Percentiles rank a stretch among this genome's conserved stretches.
phyloP scores from a whole-genome alignment of 768 basidiomycete genomes.

The Panaeolus cyanescens region DNA sequence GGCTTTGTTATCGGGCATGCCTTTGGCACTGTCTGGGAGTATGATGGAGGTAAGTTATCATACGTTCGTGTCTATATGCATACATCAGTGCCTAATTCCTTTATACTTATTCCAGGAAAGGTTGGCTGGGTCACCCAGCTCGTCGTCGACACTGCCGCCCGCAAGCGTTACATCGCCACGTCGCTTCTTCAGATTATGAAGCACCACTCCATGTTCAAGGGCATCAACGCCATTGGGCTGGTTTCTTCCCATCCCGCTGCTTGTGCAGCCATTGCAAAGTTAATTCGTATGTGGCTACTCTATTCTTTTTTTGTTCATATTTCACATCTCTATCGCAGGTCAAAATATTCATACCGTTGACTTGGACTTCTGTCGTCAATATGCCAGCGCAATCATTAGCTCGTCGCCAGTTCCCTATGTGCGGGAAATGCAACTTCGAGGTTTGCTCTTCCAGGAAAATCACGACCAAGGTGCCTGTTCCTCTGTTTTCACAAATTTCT shows the following conservation, averaged over 20 bases:
- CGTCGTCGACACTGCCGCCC: constrained; percentile 24
- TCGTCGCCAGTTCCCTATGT: constrained; percentile 25
- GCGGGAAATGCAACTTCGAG: constrained; percentile 18
- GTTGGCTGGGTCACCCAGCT: constrained; percentile 38
- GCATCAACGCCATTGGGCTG: constrained; percentile 27
- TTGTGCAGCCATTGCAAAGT: constrained; percentile 26
- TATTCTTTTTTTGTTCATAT: neutral
- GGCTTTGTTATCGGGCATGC: constrained; percentile 28
- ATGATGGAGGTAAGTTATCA: constrained; percentile 17
- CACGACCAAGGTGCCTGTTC: constrained; percentile 20
- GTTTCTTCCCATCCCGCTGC: constrained; percentile 34
- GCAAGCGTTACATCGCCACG: constrained; percentile 30
- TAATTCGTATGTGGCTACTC: constrained; percentile 21
- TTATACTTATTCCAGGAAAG: constrained; percentile 10
- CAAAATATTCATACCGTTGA: constrained; percentile 2
- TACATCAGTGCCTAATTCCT: neutral
- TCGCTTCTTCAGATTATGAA: constrained; percentile 25
- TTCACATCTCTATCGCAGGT: neutral
- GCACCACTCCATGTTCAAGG: constrained; percentile 13
- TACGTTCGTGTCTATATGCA: neutral
- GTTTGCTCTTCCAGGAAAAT: constrained; percentile 21
- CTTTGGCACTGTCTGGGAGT: constrained; percentile 30
- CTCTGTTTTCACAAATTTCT: constrained; percentile 28
- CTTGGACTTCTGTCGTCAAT: constrained; percentile 2
- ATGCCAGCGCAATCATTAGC: constrained; percentile 15